phyloP scores from a whole-genome alignment of 371 early-diverging fungal species.

The Dinochytrium kinnereticum region DNA sequence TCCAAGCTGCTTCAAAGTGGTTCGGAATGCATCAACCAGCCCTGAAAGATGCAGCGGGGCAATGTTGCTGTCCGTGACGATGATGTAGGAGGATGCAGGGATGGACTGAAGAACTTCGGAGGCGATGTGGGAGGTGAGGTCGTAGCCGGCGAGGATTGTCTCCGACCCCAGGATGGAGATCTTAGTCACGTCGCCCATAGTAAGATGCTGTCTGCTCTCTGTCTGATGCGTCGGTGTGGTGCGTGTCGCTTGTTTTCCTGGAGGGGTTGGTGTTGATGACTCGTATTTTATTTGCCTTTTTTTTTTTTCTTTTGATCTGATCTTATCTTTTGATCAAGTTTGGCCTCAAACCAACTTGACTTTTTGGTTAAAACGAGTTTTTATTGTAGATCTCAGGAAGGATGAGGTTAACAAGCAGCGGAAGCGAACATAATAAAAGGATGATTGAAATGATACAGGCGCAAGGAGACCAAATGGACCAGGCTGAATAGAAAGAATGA shows the following conservation, averaged over 20 bases:
- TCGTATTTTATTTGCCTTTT: neutral
- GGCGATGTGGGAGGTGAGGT: constrained; percentile 75
- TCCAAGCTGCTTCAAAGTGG: constrained; percentile 37
- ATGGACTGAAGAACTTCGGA: constrained; percentile 74
- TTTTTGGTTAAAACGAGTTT: neutral
- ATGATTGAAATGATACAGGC: too few relatives aligned
- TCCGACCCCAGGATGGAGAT: constrained; percentile 84
- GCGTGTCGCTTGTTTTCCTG: neutral
- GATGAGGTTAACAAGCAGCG: neutral
- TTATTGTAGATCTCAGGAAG: neutral
- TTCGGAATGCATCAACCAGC: constrained; percentile 21
- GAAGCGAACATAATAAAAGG: neutral
- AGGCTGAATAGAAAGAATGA: neutral
- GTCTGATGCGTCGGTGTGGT: neutral
- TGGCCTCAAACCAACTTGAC: neutral
- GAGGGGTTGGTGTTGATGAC: neutral
- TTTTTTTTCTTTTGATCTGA: neutral
- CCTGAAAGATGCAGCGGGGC: constrained; percentile 69
- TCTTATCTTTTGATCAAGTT: neutral
- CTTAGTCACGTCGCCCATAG: neutral
- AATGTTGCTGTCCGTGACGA: constrained; percentile 89
- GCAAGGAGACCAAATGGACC: too few relatives aligned
- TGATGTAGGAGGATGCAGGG: constrained; percentile 83
- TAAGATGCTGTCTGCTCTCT: neutral
- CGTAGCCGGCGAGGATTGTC: constrained; percentile 81